Evolutionary conservation across 2,329 filamentous ascomycete species (phyloP).

Genomic region (Microthyrium microscopicum): DNA sequence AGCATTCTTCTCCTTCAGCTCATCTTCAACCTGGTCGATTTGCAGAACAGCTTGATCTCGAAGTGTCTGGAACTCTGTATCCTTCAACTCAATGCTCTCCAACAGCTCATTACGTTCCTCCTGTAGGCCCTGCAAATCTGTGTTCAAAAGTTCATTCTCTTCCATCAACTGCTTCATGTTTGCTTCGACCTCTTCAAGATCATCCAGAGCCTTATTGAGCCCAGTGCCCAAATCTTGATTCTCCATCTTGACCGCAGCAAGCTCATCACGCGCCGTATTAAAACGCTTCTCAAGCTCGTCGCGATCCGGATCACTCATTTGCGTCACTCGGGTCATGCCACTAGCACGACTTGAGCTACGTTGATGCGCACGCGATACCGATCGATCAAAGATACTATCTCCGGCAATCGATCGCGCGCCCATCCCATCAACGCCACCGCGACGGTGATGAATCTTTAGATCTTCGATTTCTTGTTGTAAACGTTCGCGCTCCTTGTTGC

Average conservation of each 20-base stretch:
- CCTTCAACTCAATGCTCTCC: conserved; percentile 50
- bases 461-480: conserved; percentile 96
- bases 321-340: conserved; percentile 47
- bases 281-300: conserved; percentile 77
- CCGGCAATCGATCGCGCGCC: conserved; percentile 44
- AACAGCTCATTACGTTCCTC: conserved; percentile 75
- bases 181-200: conserved; percentile 58
- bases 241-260: conserved; percentile 71
- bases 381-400: conserved; percentile 88
- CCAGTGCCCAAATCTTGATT: conserved; percentile 80
- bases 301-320: conserved; percentile 56
- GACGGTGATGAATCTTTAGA: conserved; percentile 71
- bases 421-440: conserved; percentile 28
- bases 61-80: conserved; percentile 34
- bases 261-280: conserved; percentile 67
- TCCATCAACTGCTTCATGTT: conserved; percentile 54
- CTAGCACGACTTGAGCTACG: conserved; percentile 62
- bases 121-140: conserved; percentile 64
- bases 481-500: conserved; percentile 86
- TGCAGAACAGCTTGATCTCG: conserved; percentile 42
- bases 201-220: conserved; percentile 60
- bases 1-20: conserved; percentile 54
- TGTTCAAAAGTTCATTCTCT: conserved; percentile 62
- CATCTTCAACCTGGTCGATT: conserved; percentile 39
- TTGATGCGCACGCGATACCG: conserved; percentile 66